Conservation (phyloP, 163 green algal genomes). For the Picocystis sp. region DNA sequence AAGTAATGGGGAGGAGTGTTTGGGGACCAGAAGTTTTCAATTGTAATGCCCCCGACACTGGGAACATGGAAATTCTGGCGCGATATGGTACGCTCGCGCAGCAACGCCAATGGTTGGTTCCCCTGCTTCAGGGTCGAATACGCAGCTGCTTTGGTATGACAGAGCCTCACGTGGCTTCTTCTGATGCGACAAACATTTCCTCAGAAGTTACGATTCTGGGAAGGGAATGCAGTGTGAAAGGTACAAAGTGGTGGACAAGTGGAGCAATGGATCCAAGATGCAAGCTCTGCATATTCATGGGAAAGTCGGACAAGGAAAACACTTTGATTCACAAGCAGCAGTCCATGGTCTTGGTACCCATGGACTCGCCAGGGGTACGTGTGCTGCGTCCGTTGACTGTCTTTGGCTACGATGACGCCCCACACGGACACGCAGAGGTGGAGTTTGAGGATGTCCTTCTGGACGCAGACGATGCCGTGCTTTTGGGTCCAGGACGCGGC, state of each 20-base stretch:
- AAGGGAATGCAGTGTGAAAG: slow-evolving; percentile 11
- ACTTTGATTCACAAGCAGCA: slow-evolving; percentile 60
- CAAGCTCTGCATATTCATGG: slow-evolving; percentile 82
- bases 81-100: slow-evolving; percentile 70
- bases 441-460: slow-evolving; percentile 36
- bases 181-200: slow-evolving; percentile 91
- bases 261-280: slow-evolving; percentile 78
- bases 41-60: slow-evolving; percentile 91
- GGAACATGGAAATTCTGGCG: slow-evolving; percentile 59
- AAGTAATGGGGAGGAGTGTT: slow-evolving; percentile 56
- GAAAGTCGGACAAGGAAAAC: slow-evolving; percentile 17
- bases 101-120: slow-evolving; percentile 76
- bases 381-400: slow-evolving; percentile 66
- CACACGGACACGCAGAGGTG: slow-evolving; percentile 85
- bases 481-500: slow-evolving; percentile 75
- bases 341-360: slow-evolving; percentile 83
- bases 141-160: slow-evolving; percentile 96
- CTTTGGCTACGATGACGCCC: slow-evolving; percentile 88
- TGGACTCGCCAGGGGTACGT: slow-evolving; percentile 49
- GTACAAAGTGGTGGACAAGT: slow-evolving; percentile 84
- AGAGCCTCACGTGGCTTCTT: slow-evolving; percentile 81
- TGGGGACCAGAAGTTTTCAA: slow-evolving; percentile 94
- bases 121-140: slow-evolving; percentile 77
- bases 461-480: slow-evolving; percentile 41
- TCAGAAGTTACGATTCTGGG: background rate